These are phyloP conservation scores for Exophiala sp. DNA, from an alignment of 2,329 filamentous ascomycete genomes.

Conservation along the genomic window DNA sequence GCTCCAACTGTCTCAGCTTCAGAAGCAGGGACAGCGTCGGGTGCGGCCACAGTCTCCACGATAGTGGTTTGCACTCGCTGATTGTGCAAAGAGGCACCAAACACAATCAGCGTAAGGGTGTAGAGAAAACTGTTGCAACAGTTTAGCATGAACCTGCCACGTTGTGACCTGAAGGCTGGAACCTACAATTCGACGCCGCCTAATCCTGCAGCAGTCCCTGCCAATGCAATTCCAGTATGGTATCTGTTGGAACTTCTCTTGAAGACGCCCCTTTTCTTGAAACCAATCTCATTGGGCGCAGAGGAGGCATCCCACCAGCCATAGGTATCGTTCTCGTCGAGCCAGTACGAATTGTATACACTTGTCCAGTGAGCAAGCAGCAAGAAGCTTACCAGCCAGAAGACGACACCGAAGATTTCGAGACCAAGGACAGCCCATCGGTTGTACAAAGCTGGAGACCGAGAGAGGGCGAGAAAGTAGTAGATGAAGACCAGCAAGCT, in stretches of 20 bases:
- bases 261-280: constrained; percentile 5
- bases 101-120: constrained; percentile 18
- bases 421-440: constrained; percentile 23
- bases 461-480: constrained; percentile 23
- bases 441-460: constrained; percentile 23
- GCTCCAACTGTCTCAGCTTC: background rate
- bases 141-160: background rate
- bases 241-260: constrained; percentile 12
- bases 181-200: constrained; percentile 25
- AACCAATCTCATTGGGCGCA: constrained; percentile 12
- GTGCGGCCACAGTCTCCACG: background rate
- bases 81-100: constrained; percentile 19
- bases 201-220: constrained; percentile 24
- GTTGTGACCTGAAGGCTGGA: background rate
- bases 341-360: constrained; percentile 16
- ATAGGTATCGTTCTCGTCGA: constrained; percentile 6
- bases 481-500: constrained; percentile 25
- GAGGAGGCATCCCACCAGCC: constrained; percentile 19
- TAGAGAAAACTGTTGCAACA: constrained; percentile 17
- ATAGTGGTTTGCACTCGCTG: constrained; percentile 6
- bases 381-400: constrained; percentile 23
- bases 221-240: constrained; percentile 18
- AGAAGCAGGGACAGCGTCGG: background rate
- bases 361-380: constrained; percentile 20
- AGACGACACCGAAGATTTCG: constrained; percentile 22